These are phyloP conservation scores for Neurospora sp. DNA, from an alignment of 495 filamentous ascomycete genomes.

Conservation along the genomic window DNA sequence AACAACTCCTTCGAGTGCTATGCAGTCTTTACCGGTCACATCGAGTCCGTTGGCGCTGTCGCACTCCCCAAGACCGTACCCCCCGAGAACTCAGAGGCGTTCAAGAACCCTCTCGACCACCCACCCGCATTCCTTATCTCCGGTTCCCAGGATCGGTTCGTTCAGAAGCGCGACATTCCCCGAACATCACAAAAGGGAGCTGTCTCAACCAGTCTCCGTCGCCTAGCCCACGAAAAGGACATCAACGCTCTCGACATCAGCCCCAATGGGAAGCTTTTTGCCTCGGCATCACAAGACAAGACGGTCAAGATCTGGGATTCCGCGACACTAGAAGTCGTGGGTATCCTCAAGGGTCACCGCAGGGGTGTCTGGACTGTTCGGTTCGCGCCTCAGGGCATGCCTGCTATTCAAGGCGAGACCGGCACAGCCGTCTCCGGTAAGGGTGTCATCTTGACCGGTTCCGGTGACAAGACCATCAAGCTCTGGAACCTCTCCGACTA, in stretches of 20 bases:
- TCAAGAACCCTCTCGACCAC: constrained; percentile 57
- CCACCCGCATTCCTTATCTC: constrained; percentile 79
- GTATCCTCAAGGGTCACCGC: constrained; percentile 82
- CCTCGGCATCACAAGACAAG: constrained; percentile 90
- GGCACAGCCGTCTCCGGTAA: constrained; percentile 50
- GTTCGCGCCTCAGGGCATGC: constrained; percentile 71
- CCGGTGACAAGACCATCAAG: constrained; percentile 91
- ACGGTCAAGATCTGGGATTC: constrained; percentile 94
- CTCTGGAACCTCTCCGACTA: constrained; percentile 93
- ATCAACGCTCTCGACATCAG: constrained; percentile 90
- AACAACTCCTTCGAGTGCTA: constrained; percentile 67
- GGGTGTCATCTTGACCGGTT: constrained; percentile 75
- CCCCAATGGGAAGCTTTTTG: constrained; percentile 60
- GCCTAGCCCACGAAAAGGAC: constrained; percentile 96
- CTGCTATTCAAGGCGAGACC: constrained; percentile 58
- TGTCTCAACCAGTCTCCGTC: constrained; percentile 57
- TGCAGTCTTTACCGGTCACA: constrained; percentile 77
- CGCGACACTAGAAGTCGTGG: constrained; percentile 77
- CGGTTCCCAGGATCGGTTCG: constrained; percentile 86
- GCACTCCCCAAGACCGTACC: constrained; percentile 63
- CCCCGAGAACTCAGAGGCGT: constrained; percentile 51
- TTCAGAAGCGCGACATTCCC: constrained; percentile 80
- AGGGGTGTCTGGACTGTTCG: constrained; percentile 91
- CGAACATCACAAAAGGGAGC: constrained; percentile 30
- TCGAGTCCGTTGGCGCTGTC: constrained; percentile 90